Conservation (phyloP, 1,139 yeast genomes). For the Yarrowia galli region DNA sequence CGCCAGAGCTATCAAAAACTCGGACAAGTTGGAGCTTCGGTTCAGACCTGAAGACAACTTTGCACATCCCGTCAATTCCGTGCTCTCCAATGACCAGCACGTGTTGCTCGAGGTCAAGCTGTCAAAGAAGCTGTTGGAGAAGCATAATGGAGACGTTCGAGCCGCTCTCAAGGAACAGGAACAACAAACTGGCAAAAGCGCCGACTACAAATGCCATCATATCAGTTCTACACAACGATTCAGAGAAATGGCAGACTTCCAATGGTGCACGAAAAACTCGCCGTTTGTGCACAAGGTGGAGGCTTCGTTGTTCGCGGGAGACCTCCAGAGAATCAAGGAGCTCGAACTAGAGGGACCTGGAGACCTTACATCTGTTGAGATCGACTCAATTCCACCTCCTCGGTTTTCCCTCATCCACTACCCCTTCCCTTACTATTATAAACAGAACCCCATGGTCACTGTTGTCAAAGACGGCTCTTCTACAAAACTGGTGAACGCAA, state of each 20-base stretch:
- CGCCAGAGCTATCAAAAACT: slow-evolving; percentile 52
- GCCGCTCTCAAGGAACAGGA: slow-evolving; percentile 34
- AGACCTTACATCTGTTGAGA: slow-evolving; percentile 51
- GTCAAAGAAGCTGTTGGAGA: slow-evolving; percentile 64
- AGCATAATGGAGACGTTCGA: slow-evolving; percentile 59
- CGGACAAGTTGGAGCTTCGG: slow-evolving; percentile 63
- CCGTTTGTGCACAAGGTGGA: slow-evolving; percentile 56
- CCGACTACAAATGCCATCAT: slow-evolving; percentile 56
- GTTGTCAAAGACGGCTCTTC: slow-evolving; percentile 62
- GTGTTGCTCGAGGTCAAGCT: slow-evolving; percentile 71
- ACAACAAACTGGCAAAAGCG: background rate
- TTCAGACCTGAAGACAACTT: slow-evolving; percentile 70
- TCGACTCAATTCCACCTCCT: slow-evolving; percentile 87
- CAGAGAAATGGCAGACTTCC: slow-evolving; percentile 89
- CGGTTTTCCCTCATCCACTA: slow-evolving; percentile 75
- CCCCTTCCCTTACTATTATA: slow-evolving; percentile 76
- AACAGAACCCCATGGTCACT: slow-evolving; percentile 62
- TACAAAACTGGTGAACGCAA: slow-evolving; percentile 47
- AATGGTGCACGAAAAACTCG: slow-evolving; percentile 68
- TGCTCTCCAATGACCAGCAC: slow-evolving; percentile 59
- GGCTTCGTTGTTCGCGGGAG: slow-evolving; percentile 54
- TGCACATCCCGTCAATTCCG: slow-evolving; percentile 80
- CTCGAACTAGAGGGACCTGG: slow-evolving; percentile 49
- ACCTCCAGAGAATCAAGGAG: slow-evolving; percentile 52
- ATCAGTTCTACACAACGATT: slow-evolving; percentile 77